These are phyloP conservation scores for Phytophthora quininea DNA, from an alignment of 352 stramenopile species.

Conservation along the genomic window DNA sequence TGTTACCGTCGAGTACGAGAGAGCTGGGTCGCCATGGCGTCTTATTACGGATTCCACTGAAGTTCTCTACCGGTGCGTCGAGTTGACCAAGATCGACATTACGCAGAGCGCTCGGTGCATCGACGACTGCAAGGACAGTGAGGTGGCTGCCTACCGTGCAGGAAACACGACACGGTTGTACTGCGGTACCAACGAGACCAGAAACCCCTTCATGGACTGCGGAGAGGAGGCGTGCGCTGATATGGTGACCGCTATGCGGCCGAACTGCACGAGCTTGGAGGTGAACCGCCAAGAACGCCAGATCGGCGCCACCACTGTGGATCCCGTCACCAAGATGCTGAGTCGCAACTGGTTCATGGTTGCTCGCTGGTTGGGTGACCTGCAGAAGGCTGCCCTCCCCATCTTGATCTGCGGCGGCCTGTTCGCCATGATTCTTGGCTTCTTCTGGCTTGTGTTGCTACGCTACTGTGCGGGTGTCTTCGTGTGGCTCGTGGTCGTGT, in stretches of 20 bases:
- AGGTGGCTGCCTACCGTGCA: slow-evolving; percentile 40
- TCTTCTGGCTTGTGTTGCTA: slow-evolving; percentile 79
- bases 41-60: slow-evolving; percentile 66
- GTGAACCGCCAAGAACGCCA: slow-evolving; percentile 46
- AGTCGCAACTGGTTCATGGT: slow-evolving; percentile 77
- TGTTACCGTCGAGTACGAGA: slow-evolving; percentile 49
- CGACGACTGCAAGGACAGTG: slow-evolving; percentile 63
- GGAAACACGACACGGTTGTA: slow-evolving; percentile 29
- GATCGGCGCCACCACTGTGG: slow-evolving; percentile 43
- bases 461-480: slow-evolving; percentile 80
- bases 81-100: slow-evolving; percentile 60
- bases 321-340: slow-evolving; percentile 63
- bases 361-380: slow-evolving; percentile 74
- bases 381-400: slow-evolving; percentile 77
- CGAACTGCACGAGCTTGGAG: slow-evolving; percentile 66
- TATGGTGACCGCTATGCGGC: slow-evolving; percentile 39
- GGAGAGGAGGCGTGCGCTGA: slow-evolving; percentile 53
- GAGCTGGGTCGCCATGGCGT: slow-evolving; percentile 64
- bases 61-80: slow-evolving; percentile 74
- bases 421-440: slow-evolving; percentile 69
- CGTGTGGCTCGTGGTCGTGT: slow-evolving; percentile 79
- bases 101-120: slow-evolving; percentile 54
- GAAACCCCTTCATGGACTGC: slow-evolving; percentile 65
- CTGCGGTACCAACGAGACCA: slow-evolving; percentile 46
- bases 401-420: slow-evolving; percentile 79